phyloP scores from a whole-genome alignment of 768 basidiomycete species.

The Pulveroboletus sp. region DNA sequence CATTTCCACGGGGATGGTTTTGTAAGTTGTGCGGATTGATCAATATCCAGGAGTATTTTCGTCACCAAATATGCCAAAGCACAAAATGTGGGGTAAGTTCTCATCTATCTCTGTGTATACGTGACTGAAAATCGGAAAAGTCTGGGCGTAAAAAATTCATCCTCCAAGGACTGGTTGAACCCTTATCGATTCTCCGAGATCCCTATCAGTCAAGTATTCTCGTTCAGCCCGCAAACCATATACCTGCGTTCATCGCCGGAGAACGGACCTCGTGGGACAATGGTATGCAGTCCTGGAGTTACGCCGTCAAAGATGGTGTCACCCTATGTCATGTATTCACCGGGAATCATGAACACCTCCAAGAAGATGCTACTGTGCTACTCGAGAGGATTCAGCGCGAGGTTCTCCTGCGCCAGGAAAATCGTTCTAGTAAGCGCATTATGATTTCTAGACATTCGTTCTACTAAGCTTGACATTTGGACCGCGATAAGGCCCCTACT shows the following conservation, averaged over 20 bases:
- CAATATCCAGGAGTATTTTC: conserved; percentile 43
- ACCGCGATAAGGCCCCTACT: conserved; percentile 26
- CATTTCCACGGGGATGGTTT: conserved; percentile 47
- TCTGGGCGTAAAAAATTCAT: background rate
- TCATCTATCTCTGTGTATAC: background rate
- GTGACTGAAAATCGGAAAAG: conserved; percentile 17
- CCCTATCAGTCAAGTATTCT: conserved; percentile 11
- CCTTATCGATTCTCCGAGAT: conserved; percentile 23
- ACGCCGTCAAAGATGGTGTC: conserved; percentile 20
- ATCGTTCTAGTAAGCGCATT: conserved; percentile 20
- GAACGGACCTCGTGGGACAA: conserved; percentile 26
- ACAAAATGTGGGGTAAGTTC: conserved; percentile 37
- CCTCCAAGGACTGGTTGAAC: conserved; percentile 17
- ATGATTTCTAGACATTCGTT: background rate
- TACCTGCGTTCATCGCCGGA: conserved; percentile 16
- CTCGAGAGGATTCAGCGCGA: conserved; percentile 41
- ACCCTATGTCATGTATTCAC: conserved; percentile 47
- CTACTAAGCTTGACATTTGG: conserved; percentile 2
- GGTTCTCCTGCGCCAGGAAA: conserved; percentile 18
- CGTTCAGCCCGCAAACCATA: conserved; percentile 12
- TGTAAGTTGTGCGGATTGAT: conserved; percentile 47
- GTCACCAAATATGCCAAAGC: conserved; percentile 47
- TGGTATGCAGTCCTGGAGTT: conserved; percentile 28
- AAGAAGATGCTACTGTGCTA: conserved; percentile 36
- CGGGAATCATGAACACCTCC: conserved; percentile 41